Conservation (phyloP, 2,329 filamentous ascomycete species). For the Magnaporthiopsis rhizophila region DNA sequence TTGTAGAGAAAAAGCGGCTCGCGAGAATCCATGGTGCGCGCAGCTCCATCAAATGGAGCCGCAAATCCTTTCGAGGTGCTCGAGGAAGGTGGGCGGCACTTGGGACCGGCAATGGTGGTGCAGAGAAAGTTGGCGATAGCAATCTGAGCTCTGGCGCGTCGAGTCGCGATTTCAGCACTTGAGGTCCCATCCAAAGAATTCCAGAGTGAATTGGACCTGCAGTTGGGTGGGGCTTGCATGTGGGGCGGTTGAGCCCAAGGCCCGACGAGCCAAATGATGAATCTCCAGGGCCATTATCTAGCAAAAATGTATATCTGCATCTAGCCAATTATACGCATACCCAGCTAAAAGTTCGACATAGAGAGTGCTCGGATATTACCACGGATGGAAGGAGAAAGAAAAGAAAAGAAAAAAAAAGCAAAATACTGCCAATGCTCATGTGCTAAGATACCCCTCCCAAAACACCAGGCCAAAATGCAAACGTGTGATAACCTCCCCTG, state of each 20-base stretch:
- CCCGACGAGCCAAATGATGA: no score
- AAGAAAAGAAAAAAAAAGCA: conserved; percentile 2
- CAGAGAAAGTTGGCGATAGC: not conserved
- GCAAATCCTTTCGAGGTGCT: not conserved
- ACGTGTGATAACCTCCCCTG: not conserved
- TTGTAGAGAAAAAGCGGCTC: conserved; percentile 67
- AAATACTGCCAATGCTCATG: conserved; percentile 1
- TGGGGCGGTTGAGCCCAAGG: not conserved
- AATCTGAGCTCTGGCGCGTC: not conserved
- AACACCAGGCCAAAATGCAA: conserved; percentile 8
- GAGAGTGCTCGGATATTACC: not conserved
- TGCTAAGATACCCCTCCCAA: conserved; percentile 1
- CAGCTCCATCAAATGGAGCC: conserved; percentile 39
- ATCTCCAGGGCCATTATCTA: not conserved
- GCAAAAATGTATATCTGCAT: not conserved
- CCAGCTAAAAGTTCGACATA: not conserved
- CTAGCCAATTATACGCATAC: not conserved
- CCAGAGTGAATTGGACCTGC: not conserved
- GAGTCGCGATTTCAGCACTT: conserved; percentile 1
- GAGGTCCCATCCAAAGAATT: not conserved
- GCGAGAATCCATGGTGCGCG: conserved; percentile 55
- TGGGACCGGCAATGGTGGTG: not conserved
- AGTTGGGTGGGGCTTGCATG: not conserved
- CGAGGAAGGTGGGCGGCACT: no score
- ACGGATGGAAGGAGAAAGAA: no score